These are phyloP conservation scores for Striga hermonthica DNA, from an alignment of 305 asterid species.

Conservation along the genomic window DNA sequence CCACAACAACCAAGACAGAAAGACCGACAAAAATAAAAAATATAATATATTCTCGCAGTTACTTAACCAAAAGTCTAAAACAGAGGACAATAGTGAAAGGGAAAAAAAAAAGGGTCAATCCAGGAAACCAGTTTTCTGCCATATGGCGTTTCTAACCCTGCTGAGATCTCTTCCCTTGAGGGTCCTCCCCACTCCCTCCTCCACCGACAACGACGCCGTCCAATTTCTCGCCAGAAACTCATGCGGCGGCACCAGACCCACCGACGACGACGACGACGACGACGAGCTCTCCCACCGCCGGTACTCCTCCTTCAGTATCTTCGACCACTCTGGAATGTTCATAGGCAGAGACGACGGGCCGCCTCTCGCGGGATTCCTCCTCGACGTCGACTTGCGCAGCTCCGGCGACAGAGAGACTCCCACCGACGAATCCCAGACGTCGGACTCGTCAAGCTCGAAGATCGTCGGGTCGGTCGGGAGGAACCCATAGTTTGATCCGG, in stretches of 20 bases:
- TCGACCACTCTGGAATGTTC: slow-evolving; percentile 94
- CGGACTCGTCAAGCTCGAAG: slow-evolving; percentile 85
- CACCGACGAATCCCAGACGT: slow-evolving; percentile 51
- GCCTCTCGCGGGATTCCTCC: too few species aligned
- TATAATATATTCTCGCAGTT: too few species aligned
- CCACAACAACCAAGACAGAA: too few species aligned
- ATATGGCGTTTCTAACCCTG: slow-evolving; percentile 85
- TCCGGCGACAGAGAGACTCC: slow-evolving; percentile 53
- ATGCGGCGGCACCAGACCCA: slow-evolving; percentile 96
- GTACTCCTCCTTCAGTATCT: slow-evolving; percentile 78
- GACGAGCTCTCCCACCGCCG: too few species aligned
- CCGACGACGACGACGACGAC: too few species aligned
- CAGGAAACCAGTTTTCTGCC: slow-evolving; percentile 89
- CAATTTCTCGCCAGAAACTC: slow-evolving; percentile 76
- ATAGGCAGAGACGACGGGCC: slow-evolving; percentile 53
- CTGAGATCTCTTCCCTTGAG: slow-evolving; percentile 92
- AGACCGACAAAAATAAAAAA: too few species aligned
- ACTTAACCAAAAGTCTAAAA: too few species aligned
- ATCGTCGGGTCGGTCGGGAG: slow-evolving; percentile 51
- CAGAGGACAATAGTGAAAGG: too few species aligned
- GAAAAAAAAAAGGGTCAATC: slow-evolving; percentile 43
- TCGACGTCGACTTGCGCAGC: slow-evolving; percentile 40
- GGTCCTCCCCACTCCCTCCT: slow-evolving; percentile 91
- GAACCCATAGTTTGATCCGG: slow-evolving; percentile 50
- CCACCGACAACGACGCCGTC: slow-evolving; percentile 75